These are phyloP conservation scores for Asterophora parasitica DNA, from an alignment of 768 basidiomycete genomes.

Conservation along the genomic window DNA sequence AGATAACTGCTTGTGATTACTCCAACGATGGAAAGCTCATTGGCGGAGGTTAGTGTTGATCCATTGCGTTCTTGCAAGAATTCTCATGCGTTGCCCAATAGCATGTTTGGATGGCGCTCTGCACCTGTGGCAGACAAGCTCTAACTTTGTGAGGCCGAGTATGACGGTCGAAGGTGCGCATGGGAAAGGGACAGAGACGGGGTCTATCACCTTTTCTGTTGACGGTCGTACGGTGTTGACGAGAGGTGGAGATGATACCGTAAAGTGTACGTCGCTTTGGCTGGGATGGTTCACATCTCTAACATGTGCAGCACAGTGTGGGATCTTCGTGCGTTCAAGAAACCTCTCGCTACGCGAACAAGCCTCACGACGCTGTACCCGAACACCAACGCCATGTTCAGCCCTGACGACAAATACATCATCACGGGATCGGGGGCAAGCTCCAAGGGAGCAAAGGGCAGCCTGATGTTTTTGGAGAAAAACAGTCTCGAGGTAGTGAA, in stretches of 20 bases:
- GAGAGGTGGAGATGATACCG: conserved; percentile 90
- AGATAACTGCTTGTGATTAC: conserved; percentile 83
- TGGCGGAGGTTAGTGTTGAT: conserved; percentile 62
- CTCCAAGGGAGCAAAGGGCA: conserved; percentile 63
- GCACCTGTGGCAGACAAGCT: conserved; percentile 88
- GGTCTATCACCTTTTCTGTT: conserved; percentile 82
- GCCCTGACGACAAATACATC: conserved; percentile 87
- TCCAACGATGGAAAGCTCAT: conserved; percentile 87
- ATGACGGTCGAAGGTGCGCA: conserved; percentile 86
- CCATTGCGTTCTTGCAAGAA: background rate
- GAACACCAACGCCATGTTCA: conserved; percentile 91
- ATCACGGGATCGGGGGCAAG: conserved; percentile 77
- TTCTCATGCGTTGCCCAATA: conserved; percentile 26
- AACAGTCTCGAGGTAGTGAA: conserved; percentile 66
- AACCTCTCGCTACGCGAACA: conserved; percentile 67
- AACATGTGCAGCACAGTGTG: conserved; percentile 56
- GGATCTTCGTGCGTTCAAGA: conserved; percentile 90
- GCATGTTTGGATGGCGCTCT: conserved; percentile 89
- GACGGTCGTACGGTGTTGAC: conserved; percentile 85
- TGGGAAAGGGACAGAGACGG: conserved; percentile 78
- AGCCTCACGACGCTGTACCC: conserved; percentile 78
- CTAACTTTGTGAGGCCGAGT: conserved; percentile 91
- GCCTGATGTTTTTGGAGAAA: conserved; percentile 68
- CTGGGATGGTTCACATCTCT: background rate
- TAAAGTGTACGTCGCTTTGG: conserved; percentile 69